These are phyloP conservation scores for Apiospora arundinis DNA, from an alignment of 2,329 filamentous ascomycete genomes.

Conservation along the genomic window DNA sequence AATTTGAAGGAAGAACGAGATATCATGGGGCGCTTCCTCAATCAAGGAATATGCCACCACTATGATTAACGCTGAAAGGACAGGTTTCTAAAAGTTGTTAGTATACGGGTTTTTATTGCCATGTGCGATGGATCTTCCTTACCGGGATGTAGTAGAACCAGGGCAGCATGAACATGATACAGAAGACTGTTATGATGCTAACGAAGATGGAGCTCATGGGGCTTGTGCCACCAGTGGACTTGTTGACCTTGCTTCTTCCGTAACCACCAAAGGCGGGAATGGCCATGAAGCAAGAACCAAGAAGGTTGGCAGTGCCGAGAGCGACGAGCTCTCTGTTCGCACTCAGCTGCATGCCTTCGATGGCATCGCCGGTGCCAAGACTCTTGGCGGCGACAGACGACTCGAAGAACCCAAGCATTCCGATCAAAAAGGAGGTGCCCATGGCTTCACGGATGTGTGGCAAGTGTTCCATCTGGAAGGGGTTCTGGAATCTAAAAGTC, in stretches of 20 bases:
- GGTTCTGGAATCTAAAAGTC: constrained; percentile 82
- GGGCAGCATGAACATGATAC: constrained; percentile 81
- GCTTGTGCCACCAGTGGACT: constrained; percentile 86
- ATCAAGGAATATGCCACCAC: constrained; percentile 94
- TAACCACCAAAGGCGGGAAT: constrained; percentile 96
- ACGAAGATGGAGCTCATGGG: constrained; percentile 93
- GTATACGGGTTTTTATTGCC: neutral
- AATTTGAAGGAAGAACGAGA: constrained; percentile 87
- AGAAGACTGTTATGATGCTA: constrained; percentile 80
- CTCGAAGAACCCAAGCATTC: constrained; percentile 97
- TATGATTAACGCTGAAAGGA: constrained; percentile 91
- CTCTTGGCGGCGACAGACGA: constrained; percentile 96
- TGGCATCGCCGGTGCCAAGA: constrained; percentile 71
- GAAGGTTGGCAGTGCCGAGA: constrained; percentile 86
- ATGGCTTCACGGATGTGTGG: constrained; percentile 84
- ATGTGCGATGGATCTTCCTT: constrained; percentile 46
- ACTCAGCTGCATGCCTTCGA: constrained; percentile 82
- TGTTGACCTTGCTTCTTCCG: constrained; percentile 93
- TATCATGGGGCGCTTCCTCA: constrained; percentile 92
- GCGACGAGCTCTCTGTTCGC: constrained; percentile 94
- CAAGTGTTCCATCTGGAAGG: constrained; percentile 79
- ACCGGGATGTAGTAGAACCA: constrained; percentile 97
- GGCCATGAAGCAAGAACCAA: constrained; percentile 90
- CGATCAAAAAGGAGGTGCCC: constrained; percentile 91
- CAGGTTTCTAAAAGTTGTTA: constrained; percentile 72